Conservation (phyloP, 2,329 filamentous ascomycete genomes). For the Chrysoporthe cubensis region DNA sequence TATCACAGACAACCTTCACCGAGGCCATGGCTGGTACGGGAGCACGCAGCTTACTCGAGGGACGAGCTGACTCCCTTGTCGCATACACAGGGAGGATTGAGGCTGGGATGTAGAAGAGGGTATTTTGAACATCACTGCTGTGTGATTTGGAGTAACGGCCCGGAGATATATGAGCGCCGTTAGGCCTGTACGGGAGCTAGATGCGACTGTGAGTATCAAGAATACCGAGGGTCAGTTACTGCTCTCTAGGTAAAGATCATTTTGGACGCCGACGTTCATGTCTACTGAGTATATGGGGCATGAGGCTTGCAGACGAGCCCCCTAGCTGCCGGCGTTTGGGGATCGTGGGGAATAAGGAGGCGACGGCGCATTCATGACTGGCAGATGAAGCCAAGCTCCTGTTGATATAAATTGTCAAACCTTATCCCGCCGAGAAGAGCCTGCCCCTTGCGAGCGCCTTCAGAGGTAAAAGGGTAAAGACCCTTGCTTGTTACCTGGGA, state of each 20-base stretch:
- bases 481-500: background rate
- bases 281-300: background rate
- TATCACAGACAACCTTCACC: background rate
- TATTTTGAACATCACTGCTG: background rate
- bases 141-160: background rate
- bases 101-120: background rate
- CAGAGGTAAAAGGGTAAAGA: background rate
- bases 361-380: background rate
- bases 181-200: background rate
- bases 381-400: background rate
- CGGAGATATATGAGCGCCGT: background rate
- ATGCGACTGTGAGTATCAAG: background rate
- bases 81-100: background rate
- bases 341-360: background rate
- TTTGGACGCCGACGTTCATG: background rate
- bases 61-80: background rate
- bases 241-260: background rate
- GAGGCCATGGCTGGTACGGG: background rate
- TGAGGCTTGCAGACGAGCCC: background rate
- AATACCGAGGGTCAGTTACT: background rate
- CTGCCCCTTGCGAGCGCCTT: background rate
- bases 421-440: background rate
- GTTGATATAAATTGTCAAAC: background rate
- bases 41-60: background rate
- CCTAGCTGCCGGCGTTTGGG: background rate